Conservation (phyloP, 352 stramenopile genomes). For the Globisporangium abappressorium region DNA sequence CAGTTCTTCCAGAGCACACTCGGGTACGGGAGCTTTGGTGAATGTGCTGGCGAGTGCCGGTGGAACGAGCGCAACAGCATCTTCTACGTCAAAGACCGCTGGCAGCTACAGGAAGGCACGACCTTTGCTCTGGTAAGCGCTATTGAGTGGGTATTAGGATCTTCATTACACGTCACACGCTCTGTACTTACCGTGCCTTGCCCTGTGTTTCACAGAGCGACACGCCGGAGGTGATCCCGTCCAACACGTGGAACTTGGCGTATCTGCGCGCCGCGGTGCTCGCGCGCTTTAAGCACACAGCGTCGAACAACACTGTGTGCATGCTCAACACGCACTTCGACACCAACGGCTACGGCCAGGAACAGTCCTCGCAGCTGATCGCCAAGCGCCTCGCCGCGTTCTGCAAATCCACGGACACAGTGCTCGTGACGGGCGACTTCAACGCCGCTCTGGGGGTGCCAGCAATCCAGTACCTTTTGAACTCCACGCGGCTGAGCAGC, state of each 20-base stretch:
- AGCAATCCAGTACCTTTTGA: slow-evolving; percentile 42
- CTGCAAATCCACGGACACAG: slow-evolving; percentile 45
- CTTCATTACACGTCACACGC: not conserved
- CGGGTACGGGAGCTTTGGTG: slow-evolving; percentile 39
- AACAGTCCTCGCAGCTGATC: slow-evolving; percentile 51
- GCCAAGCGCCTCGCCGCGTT: slow-evolving; percentile 34
- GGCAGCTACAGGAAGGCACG: slow-evolving; percentile 33
- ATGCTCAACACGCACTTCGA: slow-evolving; percentile 83
- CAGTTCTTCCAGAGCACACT: slow-evolving; percentile 45
- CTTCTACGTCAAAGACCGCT: slow-evolving; percentile 48
- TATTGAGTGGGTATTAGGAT: not conserved
- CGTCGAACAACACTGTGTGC: slow-evolving; percentile 32
- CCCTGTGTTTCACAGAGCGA: slow-evolving; percentile 39
- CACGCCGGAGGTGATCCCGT: slow-evolving; percentile 45
- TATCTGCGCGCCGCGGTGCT: slow-evolving; percentile 59
- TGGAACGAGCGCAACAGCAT: slow-evolving; percentile 69
- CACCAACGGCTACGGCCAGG: slow-evolving; percentile 46
- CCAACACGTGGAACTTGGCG: slow-evolving; percentile 65
- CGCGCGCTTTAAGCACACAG: slow-evolving; percentile 46
- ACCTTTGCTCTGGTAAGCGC: slow-evolving; percentile 58
- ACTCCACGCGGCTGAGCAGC: slow-evolving; percentile 23
- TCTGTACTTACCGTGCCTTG: not conserved
- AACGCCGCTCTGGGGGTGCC: slow-evolving; percentile 38
- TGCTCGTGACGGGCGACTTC: slow-evolving; percentile 71
- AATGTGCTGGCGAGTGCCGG: slow-evolving; percentile 56